Conservation (phyloP, 139 green algal genomes). For the Dunaliella primolecta region DNA sequence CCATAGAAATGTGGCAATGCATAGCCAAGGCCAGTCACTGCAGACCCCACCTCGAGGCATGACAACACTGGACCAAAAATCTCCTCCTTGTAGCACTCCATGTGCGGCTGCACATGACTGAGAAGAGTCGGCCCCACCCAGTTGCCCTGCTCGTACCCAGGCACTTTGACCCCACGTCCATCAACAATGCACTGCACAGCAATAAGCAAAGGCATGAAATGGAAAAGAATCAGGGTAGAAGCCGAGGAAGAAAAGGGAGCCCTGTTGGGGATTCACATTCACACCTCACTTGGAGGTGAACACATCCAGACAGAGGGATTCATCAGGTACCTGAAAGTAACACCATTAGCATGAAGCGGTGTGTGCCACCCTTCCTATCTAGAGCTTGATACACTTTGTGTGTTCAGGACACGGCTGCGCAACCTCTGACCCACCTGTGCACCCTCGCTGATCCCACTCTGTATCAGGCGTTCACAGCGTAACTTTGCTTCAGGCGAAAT, state of each 20-base stretch:
- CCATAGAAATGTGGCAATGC: too few relatives aligned
- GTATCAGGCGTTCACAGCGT: slow-evolving; percentile 72
- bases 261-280: too few relatives aligned
- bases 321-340: too few relatives aligned
- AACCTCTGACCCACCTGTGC: slow-evolving; percentile 4
- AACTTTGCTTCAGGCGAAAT: slow-evolving; percentile 68
- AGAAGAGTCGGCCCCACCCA: slow-evolving; percentile 93
- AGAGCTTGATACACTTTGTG: too few relatives aligned
- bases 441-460: slow-evolving; percentile 55
- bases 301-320: too few relatives aligned
- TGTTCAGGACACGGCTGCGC: too few relatives aligned
- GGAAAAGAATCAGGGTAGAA: too few relatives aligned
- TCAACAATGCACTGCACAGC: slow-evolving; percentile 67
- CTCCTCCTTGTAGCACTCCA: slow-evolving; percentile 90
- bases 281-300: too few relatives aligned
- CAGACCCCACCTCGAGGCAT: slow-evolving; percentile 65
- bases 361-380: too few relatives aligned
- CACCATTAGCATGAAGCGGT: too few relatives aligned
- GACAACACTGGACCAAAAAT: slow-evolving; percentile 94
- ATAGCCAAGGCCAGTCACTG: background rate
- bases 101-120: slow-evolving; percentile 66
- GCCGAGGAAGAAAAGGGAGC: too few relatives aligned
- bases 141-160: slow-evolving; percentile 79
- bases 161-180: slow-evolving; percentile 57
- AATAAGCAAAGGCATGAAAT: background rate